Evolutionary conservation across 2,329 filamentous ascomycete genomes (phyloP).

Genomic region (Dothideomycetes sp.): DNA sequence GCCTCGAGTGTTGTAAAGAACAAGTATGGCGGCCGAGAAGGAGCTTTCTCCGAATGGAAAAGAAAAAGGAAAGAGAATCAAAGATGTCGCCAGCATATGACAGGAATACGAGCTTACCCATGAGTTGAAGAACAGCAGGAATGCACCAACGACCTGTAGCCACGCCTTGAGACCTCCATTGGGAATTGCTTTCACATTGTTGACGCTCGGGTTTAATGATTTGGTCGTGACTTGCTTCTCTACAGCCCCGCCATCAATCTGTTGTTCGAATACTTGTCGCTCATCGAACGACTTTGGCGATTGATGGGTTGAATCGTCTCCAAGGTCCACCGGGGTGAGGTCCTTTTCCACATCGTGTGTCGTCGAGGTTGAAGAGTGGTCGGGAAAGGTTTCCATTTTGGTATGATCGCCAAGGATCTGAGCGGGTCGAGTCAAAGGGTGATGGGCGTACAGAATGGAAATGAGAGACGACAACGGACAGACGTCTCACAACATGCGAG

Average conservation of each 20-base stretch:
- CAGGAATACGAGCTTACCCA: no score
- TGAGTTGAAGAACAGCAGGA: slow-evolving; percentile 37
- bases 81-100: not conserved
- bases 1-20: no score
- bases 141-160: slow-evolving; percentile 35
- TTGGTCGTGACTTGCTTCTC: slow-evolving; percentile 4
- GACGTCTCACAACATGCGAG: no score
- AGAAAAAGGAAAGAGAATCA: no score
- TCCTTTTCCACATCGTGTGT: not conserved
- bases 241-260: slow-evolving; percentile 12
- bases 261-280: not conserved
- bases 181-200: slow-evolving; percentile 31
- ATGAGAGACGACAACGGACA: no score
- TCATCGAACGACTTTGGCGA: not conserved
- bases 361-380: not conserved
- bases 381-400: not conserved
- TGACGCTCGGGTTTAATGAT: slow-evolving; percentile 24
- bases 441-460: no score
- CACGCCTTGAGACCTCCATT: slow-evolving; percentile 35
- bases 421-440: no score
- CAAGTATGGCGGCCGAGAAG: no score
- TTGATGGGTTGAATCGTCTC: not conserved
- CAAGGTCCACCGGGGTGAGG: not conserved
- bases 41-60: no score
- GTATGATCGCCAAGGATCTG: not conserved